Evolutionary conservation across 108 stramenopile genomes (phyloP), one percentile per base, ranked within the genome.

Genomic region (Craspedostauros australis): DNA sequence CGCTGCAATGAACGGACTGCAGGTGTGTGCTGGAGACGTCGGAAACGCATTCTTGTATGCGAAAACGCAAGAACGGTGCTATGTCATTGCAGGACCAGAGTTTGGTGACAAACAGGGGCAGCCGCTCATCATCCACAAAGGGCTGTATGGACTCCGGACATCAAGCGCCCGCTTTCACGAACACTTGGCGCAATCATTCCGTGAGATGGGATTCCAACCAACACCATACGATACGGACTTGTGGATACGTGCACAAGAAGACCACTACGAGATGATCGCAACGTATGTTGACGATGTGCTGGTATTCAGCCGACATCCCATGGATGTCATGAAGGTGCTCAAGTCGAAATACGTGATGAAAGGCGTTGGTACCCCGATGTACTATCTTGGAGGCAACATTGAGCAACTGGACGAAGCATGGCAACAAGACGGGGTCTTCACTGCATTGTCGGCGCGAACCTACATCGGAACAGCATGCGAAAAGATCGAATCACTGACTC

Each of bases 1-100:
- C 2, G 78, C 67, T 24, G 60, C 43, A 4, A 51, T 78, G 19
- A 72, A 59, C 24, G 44, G 49, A 11, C 30, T 77, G 39, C 24
- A 42, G 1, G 59, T 66, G n/a, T 50, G 30, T 39, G 55, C 60
- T 9, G 60, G 28, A 8, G 61, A 62, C 23, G 28, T 62, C 1
- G 61, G 61, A 3, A 52, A 40, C 44, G 61, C 61, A 3, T 62
- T 33, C 34, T 15, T 62, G 4, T 54, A 62, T 23, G 56, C 52
- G 0, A 31, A 46, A 16, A 57, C 47, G 21, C 48, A 22, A 0
- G 72, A 67, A 39, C 62, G 58, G 44, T 24, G 50, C 64, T 58
- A 48, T 20, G 33, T 39, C n/a, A 38, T 65, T 3, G 31, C 56
- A 4, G 65, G 65, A 0, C 24, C 27, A 9, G 47, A 59, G 21